Evolutionary conservation across 2,329 filamentous ascomycete genomes (phyloP), one percentile per base, ranked within the genome.

Genomic region (Periconia sp.): DNA sequence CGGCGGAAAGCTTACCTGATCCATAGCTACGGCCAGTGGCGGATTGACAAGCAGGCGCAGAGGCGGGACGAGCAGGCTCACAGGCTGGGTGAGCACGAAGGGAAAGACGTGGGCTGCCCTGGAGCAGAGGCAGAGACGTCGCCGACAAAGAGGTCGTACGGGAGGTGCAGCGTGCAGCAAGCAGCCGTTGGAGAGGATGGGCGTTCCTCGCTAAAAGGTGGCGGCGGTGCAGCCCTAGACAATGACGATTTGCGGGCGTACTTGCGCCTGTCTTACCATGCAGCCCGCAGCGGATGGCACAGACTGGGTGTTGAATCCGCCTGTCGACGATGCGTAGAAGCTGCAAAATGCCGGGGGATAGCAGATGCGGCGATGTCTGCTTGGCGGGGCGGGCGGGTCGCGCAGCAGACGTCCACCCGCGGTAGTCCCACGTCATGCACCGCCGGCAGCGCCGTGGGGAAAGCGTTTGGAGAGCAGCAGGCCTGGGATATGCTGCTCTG

Each of bases 1-100:
- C 32, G 43, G 47, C 43, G 39, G 42, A 43, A 40, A 50, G 55
- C 67, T 64, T 70, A 70, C 68, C 59, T 69, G 68, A 37, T 71
- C 67, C 68, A 71, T 71, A 54, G 46, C 35, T 28, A 48, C 44
- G 36, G 36, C 25, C 42, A 23, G 34, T 26, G 51, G 54, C 46
- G 50, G 48, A 40, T 48, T 25, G 34, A 39, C 36, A 38, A 41
- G 46, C 50, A 43, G 31, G 30, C 28, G 39, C 36, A 43, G 40
- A 48, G 46, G 31, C 18, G 49, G 41, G 40, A 30, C 43, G 41
- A 37, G 37, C 11, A 16, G 37, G 34, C 25, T 25, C 21, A 29
- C 43, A 24, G 35, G n/a, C n/a, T n/a, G n/a, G 37, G 29, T 36
- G 51, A 26, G 37, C 37, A 52, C 49, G 45, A 49, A 44, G 46